Conservation (phyloP, 2,329 filamentous ascomycete species). For the Diaporthe batatas region DNA sequence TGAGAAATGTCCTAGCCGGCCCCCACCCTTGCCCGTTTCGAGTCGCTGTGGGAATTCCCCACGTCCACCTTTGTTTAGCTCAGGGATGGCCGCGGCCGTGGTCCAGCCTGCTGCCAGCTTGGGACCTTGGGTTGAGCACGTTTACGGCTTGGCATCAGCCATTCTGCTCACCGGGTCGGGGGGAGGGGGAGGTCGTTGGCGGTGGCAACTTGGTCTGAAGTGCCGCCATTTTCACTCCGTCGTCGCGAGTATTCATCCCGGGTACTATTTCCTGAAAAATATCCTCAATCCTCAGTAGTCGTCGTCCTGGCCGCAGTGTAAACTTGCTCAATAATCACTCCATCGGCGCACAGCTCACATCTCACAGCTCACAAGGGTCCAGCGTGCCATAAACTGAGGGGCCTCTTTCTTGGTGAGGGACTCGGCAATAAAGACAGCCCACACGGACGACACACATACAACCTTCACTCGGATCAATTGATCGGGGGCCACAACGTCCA, state of each 20-base stretch:
- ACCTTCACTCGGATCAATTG: too few relatives aligned
- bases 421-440: not conserved
- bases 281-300: not conserved
- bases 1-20: not conserved
- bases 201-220: not conserved
- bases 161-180: constrained; percentile 1
- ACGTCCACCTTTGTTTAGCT: constrained; percentile 2
- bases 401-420: not conserved
- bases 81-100: constrained; percentile 13
- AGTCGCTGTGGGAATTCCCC: not conserved
- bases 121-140: constrained; percentile 36
- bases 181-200: not conserved
- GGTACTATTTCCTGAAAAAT: not conserved
- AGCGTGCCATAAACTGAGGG: not conserved
- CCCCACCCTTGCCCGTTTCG: not conserved
- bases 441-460: not conserved
- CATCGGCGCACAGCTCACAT: not conserved
- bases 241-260: not conserved
- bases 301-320: not conserved
- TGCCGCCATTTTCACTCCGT: not conserved
- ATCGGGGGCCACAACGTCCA: too few relatives aligned
- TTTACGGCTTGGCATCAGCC: constrained; percentile 34
- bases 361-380: not conserved
- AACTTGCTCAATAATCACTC: constrained; percentile 33
- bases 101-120: not conserved